phyloP scores from a whole-genome alignment of 441 rosid species.

The Gossypium davidsonii region DNA sequence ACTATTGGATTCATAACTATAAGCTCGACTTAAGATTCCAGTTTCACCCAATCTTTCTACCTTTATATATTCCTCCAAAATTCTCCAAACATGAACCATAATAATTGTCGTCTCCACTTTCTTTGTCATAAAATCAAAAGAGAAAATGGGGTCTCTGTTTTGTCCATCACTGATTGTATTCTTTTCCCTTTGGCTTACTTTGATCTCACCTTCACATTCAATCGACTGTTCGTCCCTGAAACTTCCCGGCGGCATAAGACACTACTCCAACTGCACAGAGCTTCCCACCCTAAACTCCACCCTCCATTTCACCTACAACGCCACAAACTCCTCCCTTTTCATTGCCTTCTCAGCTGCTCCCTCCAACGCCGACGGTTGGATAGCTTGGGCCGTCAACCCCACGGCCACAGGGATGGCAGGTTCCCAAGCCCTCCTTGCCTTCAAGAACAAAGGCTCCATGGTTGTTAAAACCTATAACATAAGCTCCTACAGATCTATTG shows the following conservation, averaged over 20 bases:
- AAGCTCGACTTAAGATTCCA: no score
- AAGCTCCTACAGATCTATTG: constrained; percentile 19
- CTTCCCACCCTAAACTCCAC: constrained; percentile 42
- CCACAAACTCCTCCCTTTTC: constrained; percentile 64
- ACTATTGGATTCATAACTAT: not conserved
- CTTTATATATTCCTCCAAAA: not conserved
- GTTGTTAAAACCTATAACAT: constrained; percentile 46
- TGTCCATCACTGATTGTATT: constrained; percentile 17
- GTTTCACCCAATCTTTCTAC: not conserved
- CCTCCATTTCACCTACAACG: constrained; percentile 68
- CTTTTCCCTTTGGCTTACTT: constrained; percentile 4
- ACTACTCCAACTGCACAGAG: constrained; percentile 37
- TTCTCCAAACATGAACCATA: no score
- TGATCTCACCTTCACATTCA: constrained; percentile 35
- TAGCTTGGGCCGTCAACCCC: constrained; percentile 76
- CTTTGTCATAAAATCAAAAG: no score
- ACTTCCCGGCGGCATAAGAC: constrained; percentile 18
- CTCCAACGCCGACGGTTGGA: constrained; percentile 46
- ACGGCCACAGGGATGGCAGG: constrained; percentile 49
- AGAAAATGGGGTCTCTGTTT: constrained; percentile 22
- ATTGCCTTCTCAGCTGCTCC: constrained; percentile 66
- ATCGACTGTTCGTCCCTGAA: constrained; percentile 46
- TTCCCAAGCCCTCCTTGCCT: constrained; percentile 61
- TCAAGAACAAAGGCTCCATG: constrained; percentile 25
- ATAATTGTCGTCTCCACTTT: no score